Evolutionary conservation across 306 rosid species (phyloP).

Genomic region (Rosa multiflora): DNA sequence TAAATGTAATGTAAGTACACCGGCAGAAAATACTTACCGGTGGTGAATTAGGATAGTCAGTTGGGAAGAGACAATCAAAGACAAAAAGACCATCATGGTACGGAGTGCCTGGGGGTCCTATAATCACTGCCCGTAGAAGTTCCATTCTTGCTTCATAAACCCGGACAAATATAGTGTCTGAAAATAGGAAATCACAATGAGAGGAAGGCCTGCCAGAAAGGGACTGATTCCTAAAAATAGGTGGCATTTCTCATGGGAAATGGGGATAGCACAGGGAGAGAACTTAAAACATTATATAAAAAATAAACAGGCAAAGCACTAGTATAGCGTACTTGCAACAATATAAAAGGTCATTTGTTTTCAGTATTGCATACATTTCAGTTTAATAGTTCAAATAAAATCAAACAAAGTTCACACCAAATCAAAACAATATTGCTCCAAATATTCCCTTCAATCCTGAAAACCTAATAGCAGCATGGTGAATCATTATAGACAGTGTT

Average conservation of each 20-base stretch:
- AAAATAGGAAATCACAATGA: constrained; percentile 22
- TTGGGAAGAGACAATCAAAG: constrained; percentile 71
- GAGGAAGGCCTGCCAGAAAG: background rate
- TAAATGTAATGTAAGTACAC: constrained; percentile 4
- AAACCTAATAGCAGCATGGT: background rate
- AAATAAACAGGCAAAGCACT: background rate
- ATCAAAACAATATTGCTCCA: background rate
- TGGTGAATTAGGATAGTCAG: constrained; percentile 56
- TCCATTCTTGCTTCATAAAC: constrained; percentile 77
- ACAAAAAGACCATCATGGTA: constrained; percentile 87
- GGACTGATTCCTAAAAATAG: constrained; percentile 12
- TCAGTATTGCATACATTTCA: background rate
- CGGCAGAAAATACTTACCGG: constrained; percentile 54
- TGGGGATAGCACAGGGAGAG: background rate
- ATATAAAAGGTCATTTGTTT: background rate
- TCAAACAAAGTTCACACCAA: background rate
- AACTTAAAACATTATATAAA: background rate
- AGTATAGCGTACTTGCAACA: background rate
- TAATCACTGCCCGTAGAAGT: constrained; percentile 65
- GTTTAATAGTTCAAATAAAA: background rate
- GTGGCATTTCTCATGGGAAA: constrained; percentile 8
- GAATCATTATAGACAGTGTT: background rate
- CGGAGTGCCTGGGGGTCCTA: constrained; percentile 83
- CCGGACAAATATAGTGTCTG: constrained; percentile 74
- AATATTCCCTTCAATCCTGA: background rate